Evolutionary conservation across 352 stramenopile species (phyloP).

Genomic region (Pythium biforme): DNA sequence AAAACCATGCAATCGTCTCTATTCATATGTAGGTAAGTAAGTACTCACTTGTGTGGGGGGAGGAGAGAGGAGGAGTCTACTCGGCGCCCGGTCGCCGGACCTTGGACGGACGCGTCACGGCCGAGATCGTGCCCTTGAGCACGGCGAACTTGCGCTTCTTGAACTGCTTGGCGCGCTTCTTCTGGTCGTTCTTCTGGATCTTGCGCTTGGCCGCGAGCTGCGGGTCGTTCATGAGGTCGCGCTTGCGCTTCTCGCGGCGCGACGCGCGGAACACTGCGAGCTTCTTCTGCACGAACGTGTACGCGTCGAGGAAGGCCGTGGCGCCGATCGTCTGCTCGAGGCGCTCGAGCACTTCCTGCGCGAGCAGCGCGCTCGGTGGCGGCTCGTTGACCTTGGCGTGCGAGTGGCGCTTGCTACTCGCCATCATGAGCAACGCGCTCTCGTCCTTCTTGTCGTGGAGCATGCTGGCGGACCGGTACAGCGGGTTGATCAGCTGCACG

Average conservation of each 20-base stretch:
- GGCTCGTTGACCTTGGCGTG: constrained; percentile 25
- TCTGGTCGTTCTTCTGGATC: constrained; percentile 85
- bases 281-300: constrained; percentile 85
- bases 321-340: constrained; percentile 78
- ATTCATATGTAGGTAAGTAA: background rate
- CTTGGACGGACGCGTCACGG: constrained; percentile 58
- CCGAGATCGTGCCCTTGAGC: constrained; percentile 73
- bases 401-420: constrained; percentile 1
- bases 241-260: constrained; percentile 77
- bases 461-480: constrained; percentile 67
- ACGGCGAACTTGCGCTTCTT: constrained; percentile 89
- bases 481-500: constrained; percentile 81
- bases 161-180: constrained; percentile 77
- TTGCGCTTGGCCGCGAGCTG: constrained; percentile 73
- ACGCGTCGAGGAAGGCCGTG: constrained; percentile 71
- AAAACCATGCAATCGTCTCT: background rate
- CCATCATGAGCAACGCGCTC: constrained; percentile 17
- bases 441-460: constrained; percentile 47
- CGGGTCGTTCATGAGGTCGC: constrained; percentile 74
- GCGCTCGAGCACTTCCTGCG: constrained; percentile 85
- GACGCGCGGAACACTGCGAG: constrained; percentile 65
- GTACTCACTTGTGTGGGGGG: too few species aligned
- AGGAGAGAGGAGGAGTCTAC: constrained; percentile 11
- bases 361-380: constrained; percentile 55
- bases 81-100: constrained; percentile 59